Conservation (phyloP, 305 asterid species). For the Striga hermonthica region DNA sequence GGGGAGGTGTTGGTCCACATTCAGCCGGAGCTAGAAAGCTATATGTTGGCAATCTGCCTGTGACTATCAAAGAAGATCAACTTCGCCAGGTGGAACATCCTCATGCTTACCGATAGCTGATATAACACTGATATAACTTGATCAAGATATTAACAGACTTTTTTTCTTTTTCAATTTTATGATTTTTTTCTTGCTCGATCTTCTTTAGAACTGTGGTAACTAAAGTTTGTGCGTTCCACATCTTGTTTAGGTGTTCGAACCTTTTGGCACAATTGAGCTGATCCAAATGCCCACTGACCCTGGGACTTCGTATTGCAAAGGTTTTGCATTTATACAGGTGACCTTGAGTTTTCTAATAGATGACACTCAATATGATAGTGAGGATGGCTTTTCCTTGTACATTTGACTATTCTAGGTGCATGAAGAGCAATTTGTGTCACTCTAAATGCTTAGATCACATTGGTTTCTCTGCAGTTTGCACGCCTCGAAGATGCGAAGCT, state of each 20-base stretch:
- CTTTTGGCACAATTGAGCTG: constrained; percentile 71
- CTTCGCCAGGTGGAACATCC: constrained; percentile 54
- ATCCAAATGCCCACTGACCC: constrained; percentile 71
- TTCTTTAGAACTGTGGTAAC: neutral
- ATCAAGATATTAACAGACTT: constrained; percentile 3
- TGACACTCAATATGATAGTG: constrained; percentile 7
- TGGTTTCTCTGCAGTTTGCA: constrained; percentile 49
- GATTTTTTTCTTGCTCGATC: constrained; percentile 6
- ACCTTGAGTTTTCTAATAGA: constrained; percentile 30
- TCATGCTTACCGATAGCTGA: constrained; percentile 26
- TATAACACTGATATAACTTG: constrained; percentile 19
- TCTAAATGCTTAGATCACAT: constrained; percentile 23
- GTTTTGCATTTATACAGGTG: constrained; percentile 76
- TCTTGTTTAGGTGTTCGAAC: constrained; percentile 58
- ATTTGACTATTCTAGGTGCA: constrained; percentile 26
- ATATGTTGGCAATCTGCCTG: constrained; percentile 68
- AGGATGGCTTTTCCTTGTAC: constrained; percentile 24
- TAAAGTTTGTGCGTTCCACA: neutral
- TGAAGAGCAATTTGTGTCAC: constrained; percentile 19
- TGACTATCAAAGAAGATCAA: constrained; percentile 63
- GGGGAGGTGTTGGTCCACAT: constrained; percentile 45
- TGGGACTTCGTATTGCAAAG: constrained; percentile 60
- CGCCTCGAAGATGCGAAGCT: constrained; percentile 72
- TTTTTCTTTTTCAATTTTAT: constrained; percentile 11
- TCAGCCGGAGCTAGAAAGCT: constrained; percentile 61